phyloP scores from a whole-genome alignment of 2,329 filamentous ascomycete genomes.

The Fusarium coffeatum region DNA sequence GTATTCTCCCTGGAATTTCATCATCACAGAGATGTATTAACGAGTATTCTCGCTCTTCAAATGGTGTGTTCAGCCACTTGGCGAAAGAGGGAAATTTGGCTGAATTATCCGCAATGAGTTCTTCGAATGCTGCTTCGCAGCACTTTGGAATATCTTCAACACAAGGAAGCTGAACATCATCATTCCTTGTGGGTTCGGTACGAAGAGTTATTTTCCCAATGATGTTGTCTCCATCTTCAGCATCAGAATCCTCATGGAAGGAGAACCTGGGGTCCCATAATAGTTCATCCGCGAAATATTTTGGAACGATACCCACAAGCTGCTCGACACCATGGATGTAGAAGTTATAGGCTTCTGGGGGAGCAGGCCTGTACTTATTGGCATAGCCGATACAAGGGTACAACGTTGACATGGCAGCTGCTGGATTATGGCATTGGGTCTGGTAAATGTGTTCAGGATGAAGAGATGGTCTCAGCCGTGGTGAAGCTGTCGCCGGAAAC shows the following conservation, averaged over 20 bases:
- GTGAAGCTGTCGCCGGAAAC: conserved; percentile 11
- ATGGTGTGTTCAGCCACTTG: conserved; percentile 42
- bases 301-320: conserved; percentile 36
- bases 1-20: conserved; percentile 34
- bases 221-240: background rate
- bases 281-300: conserved; percentile 1
- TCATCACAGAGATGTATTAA: conserved; percentile 44
- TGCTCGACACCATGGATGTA: conserved; percentile 35
- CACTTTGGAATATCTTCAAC: background rate
- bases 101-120: conserved; percentile 28
- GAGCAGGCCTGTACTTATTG: conserved; percentile 30
- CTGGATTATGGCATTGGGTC: background rate
- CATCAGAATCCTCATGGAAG: background rate
- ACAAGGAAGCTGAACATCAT: background rate
- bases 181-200: background rate
- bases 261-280: background rate
- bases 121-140: background rate
- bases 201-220: conserved; percentile 23
- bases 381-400: conserved; percentile 33
- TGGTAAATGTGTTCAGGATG: conserved; percentile 9
- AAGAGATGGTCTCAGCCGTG: conserved; percentile 13
- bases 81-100: conserved; percentile 46
- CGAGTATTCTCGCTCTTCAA: conserved; percentile 42
- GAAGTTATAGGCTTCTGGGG: conserved; percentile 30
- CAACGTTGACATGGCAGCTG: conserved; percentile 23